These are phyloP conservation scores for Cryptococcus sp. DNA, from an alignment of 1,284 basidiomycete genomes.

Conservation along the genomic window DNA sequence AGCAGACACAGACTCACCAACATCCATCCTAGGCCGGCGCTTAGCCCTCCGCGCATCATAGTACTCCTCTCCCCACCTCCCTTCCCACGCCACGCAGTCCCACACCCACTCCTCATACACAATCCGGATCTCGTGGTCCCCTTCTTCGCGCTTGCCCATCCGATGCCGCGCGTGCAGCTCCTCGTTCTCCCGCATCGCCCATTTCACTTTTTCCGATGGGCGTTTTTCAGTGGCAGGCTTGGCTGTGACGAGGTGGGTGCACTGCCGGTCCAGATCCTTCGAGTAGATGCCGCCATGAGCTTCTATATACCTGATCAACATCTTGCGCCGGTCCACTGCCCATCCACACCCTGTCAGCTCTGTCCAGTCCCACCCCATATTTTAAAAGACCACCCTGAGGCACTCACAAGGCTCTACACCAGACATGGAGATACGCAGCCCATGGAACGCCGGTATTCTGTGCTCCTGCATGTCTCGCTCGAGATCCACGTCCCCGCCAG, in stretches of 20 bases:
- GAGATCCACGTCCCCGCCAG: slow-evolving; percentile 30
- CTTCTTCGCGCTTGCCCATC: slow-evolving; percentile 28
- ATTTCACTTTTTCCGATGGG: slow-evolving; percentile 45
- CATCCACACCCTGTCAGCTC: neutral
- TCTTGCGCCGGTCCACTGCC: slow-evolving; percentile 39
- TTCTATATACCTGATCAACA: slow-evolving; percentile 37
- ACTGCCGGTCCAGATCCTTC: slow-evolving; percentile 43
- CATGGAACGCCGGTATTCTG: slow-evolving; percentile 36
- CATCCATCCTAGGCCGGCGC: slow-evolving; percentile 21
- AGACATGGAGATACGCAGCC: slow-evolving; percentile 40
- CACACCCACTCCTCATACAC: slow-evolving; percentile 51
- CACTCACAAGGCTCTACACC: slow-evolving; percentile 37
- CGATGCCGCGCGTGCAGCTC: slow-evolving; percentile 27
- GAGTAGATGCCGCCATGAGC: slow-evolving; percentile 41
- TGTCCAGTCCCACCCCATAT: too few species aligned
- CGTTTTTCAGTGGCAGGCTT: slow-evolving; percentile 32
- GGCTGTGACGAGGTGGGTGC: slow-evolving; percentile 46
- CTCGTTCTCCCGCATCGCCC: slow-evolving; percentile 36
- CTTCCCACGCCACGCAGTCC: slow-evolving; percentile 46
- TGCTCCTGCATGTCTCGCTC: slow-evolving; percentile 24
- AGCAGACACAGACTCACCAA: slow-evolving; percentile 19
- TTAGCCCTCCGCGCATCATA: slow-evolving; percentile 44
- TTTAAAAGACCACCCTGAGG: neutral
- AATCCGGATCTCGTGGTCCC: slow-evolving; percentile 30
- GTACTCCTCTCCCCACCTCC: slow-evolving; percentile 43